A percentile compares a stretch with the other conserved stretches of the same genome.
phyloP scores from a whole-genome alignment of 768 basidiomycete species.

The Mycena rosella region DNA sequence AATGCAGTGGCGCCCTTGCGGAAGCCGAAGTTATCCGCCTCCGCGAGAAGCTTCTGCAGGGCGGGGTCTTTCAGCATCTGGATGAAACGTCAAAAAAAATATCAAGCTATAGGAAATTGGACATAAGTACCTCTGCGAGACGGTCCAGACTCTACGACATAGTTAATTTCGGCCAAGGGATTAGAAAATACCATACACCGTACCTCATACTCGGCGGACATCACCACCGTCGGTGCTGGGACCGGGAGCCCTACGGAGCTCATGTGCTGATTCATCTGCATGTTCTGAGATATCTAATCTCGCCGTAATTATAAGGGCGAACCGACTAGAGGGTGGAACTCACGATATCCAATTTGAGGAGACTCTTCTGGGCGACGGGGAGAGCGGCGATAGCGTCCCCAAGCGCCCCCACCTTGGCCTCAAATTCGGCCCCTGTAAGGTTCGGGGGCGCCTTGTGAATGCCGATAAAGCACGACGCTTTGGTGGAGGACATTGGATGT shows the following conservation, averaged over 20 bases:
- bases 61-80: conserved; percentile 30
- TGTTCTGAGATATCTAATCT: conserved; percentile 29
- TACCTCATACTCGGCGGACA: conserved; percentile 32
- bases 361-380: conserved; percentile 26
- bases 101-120: background rate
- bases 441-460: conserved; percentile 27
- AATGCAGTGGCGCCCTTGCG: conserved; percentile 25
- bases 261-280: conserved; percentile 24
- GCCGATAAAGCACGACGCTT: conserved; percentile 22
- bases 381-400: conserved; percentile 26
- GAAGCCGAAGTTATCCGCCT: conserved; percentile 29
- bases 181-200: background rate
- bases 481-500: too few relatives aligned
- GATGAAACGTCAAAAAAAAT: background rate
- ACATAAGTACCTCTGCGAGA: conserved; percentile 5
- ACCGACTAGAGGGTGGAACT: background rate
- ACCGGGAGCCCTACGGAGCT: conserved; percentile 20
- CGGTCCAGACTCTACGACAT: conserved; percentile 18
- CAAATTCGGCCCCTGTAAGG: conserved; percentile 24
- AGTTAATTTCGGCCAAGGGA: background rate
- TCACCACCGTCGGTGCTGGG: conserved; percentile 22
- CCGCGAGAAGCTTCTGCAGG: conserved; percentile 21
- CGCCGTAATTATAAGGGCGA: background rate
- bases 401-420: conserved; percentile 20
- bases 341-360: conserved; percentile 30